A percentile compares a stretch with the other conserved stretches of the same genome.
These are phyloP conservation scores for Saccharomycopsis amapae DNA, from an alignment of 805 yeast genomes.

Conservation along the genomic window DNA sequence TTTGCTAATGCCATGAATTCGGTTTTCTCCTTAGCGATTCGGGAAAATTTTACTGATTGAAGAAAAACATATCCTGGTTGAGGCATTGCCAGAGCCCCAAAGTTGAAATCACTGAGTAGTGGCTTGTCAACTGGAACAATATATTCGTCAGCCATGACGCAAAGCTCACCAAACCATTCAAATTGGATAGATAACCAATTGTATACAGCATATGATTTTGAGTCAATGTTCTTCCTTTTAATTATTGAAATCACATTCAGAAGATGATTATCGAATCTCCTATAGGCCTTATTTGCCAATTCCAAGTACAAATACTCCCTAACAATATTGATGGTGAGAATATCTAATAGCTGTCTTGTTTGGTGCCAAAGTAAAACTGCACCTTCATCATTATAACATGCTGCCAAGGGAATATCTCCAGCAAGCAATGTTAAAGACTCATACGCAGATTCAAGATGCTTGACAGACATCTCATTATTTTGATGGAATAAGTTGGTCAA, in stretches of 20 bases:
- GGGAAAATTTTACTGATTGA: constrained; percentile 31
- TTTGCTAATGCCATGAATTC: neutral
- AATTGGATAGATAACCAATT: constrained; percentile 61
- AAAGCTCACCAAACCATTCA: constrained; percentile 56
- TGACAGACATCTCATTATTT: constrained; percentile 42
- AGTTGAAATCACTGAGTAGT: constrained; percentile 25
- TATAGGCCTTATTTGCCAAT: constrained; percentile 50
- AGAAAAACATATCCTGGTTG: constrained; percentile 38
- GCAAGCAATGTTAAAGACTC: constrained; percentile 40
- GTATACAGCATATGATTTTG: constrained; percentile 27
- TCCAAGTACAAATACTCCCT: constrained; percentile 53
- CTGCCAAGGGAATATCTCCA: constrained; percentile 24
- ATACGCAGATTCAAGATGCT: constrained; percentile 45
- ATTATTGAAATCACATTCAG: constrained; percentile 39
- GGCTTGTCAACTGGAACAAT: constrained; percentile 36
- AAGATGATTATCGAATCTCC: constrained; percentile 60
- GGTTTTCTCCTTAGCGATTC: constrained; percentile 16
- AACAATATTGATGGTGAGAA: constrained; percentile 54
- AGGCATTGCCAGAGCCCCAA: constrained; percentile 31
- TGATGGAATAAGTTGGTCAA: constrained; percentile 43
- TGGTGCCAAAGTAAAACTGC: constrained; percentile 34
- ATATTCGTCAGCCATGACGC: constrained; percentile 40
- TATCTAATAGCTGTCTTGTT: constrained; percentile 47
- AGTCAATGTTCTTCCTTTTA: constrained; percentile 26
- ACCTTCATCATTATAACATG: constrained; percentile 14